Evolutionary conservation across 2,329 filamentous ascomycete species (phyloP).

Genomic region (Onygenales sp.): DNA sequence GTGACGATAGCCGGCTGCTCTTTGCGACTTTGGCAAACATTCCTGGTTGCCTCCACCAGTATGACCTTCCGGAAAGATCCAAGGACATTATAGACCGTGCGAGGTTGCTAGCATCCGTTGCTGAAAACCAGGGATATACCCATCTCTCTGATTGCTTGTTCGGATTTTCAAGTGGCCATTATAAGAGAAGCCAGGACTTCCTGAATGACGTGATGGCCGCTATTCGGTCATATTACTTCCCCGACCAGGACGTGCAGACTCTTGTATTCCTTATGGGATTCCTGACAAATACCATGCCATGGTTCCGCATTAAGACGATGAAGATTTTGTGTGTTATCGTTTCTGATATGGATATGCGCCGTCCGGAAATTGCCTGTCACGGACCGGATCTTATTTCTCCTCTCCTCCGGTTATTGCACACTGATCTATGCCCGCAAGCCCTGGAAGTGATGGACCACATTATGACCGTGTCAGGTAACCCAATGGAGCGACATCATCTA

Average conservation of each 20-base stretch:
- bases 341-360: slow-evolving; percentile 85
- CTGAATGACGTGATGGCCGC: slow-evolving; percentile 63
- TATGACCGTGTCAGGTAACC: slow-evolving; percentile 83
- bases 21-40: slow-evolving; percentile 88
- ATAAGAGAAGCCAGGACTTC: slow-evolving; percentile 64
- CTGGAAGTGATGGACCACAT: slow-evolving; percentile 88
- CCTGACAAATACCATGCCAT: slow-evolving; percentile 76
- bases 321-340: slow-evolving; percentile 76
- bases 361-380: slow-evolving; percentile 78
- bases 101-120: slow-evolving; percentile 59
- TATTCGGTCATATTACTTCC: slow-evolving; percentile 69
- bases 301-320: slow-evolving; percentile 92
- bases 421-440: slow-evolving; percentile 87
- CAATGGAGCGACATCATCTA: slow-evolving; percentile 88
- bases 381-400: slow-evolving; percentile 94
- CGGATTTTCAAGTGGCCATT: slow-evolving; percentile 58
- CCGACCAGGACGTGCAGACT: slow-evolving; percentile 71
- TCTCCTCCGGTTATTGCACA: slow-evolving; percentile 77
- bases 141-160: slow-evolving; percentile 60
- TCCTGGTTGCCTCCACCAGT: slow-evolving; percentile 69
- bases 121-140: slow-evolving; percentile 60
- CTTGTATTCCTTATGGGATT: slow-evolving; percentile 85
- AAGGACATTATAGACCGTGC: slow-evolving; percentile 52
- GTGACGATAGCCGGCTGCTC: slow-evolving; percentile 70
- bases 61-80: slow-evolving; percentile 53